Conservation (phyloP, 2,329 filamentous ascomycete species). For the Leptosphaerulina australis region DNA sequence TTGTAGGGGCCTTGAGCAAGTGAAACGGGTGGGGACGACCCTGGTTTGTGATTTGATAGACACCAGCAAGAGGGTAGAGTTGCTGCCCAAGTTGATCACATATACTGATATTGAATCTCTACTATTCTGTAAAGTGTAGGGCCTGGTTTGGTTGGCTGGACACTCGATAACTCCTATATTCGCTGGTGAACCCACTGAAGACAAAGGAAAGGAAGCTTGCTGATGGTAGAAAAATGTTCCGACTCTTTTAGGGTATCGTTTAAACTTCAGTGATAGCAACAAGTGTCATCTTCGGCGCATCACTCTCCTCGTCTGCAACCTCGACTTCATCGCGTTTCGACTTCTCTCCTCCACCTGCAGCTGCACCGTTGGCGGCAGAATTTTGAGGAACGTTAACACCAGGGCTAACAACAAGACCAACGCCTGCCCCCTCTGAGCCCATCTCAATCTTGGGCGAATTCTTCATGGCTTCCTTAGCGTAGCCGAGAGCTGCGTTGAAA, state of each 20-base stretch:
- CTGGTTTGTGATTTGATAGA: too few relatives aligned
- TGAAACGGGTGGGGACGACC: conserved; percentile 10
- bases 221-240: not conserved
- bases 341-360: conserved; percentile 20
- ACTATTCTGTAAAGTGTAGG: not conserved
- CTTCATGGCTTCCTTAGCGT: conserved; percentile 55
- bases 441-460: conserved; percentile 58
- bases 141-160: conserved; percentile 1
- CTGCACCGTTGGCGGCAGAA: conserved; percentile 47
- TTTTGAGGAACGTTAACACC: conserved; percentile 47
- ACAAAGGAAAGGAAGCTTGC: conserved; percentile 8
- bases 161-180: conserved; percentile 8
- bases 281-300: conserved; percentile 49
- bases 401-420: conserved; percentile 47
- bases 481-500: conserved; percentile 57
- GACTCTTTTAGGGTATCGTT: conserved; percentile 13
- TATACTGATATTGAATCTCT: conserved; percentile 8
- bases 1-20: not conserved
- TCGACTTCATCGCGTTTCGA: conserved; percentile 41
- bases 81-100: conserved; percentile 1
- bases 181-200: conserved; percentile 9
- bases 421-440: conserved; percentile 55
- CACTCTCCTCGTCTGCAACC: conserved; percentile 38
- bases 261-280: conserved; percentile 49
- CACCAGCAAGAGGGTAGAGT: too few relatives aligned